These are phyloP conservation scores for Abrus pulchellus DNA, from an alignment of 306 rosid genomes.

Conservation along the genomic window DNA sequence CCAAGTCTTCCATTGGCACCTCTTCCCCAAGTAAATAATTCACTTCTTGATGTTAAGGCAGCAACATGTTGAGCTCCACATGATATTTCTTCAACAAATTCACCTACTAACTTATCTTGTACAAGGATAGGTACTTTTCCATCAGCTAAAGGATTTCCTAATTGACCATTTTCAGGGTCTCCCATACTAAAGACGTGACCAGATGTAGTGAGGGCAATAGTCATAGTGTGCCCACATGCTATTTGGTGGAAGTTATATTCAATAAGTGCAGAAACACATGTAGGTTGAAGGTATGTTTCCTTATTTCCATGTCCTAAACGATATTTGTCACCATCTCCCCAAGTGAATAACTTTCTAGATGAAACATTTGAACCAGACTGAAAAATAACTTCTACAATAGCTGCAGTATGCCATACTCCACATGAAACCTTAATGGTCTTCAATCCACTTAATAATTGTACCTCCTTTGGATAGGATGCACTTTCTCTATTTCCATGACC, in stretches of 20 bases:
- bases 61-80: constrained; percentile 90
- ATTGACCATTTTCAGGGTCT: constrained; percentile 73
- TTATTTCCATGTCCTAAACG: constrained; percentile 92
- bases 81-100: constrained; percentile 91
- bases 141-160: constrained; percentile 77
- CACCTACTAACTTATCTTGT: constrained; percentile 88
- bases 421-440: constrained; percentile 90
- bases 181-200: constrained; percentile 97
- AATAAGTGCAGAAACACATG: constrained; percentile 85
- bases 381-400: constrained; percentile 88
- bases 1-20: constrained; percentile 96
- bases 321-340: constrained; percentile 97
- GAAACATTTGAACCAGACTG: constrained; percentile 68
- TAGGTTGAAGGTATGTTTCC: constrained; percentile 88
- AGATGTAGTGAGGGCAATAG: constrained; percentile 85
- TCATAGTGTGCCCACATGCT: constrained; percentile 92
- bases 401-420: constrained; percentile 99
- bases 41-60: constrained; percentile 92
- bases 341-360: constrained; percentile 85
- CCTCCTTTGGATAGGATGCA: constrained; percentile 83
- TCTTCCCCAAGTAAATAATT: constrained; percentile 92
- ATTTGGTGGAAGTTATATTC: constrained; percentile 89
- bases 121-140: constrained; percentile 83
- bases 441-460: constrained; percentile 78
- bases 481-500: constrained; percentile 91